Evolutionary conservation across 345 rosid species (phyloP), one percentile per base, ranked within the genome.

Genomic region (Citrus cavaleriei): DNA sequence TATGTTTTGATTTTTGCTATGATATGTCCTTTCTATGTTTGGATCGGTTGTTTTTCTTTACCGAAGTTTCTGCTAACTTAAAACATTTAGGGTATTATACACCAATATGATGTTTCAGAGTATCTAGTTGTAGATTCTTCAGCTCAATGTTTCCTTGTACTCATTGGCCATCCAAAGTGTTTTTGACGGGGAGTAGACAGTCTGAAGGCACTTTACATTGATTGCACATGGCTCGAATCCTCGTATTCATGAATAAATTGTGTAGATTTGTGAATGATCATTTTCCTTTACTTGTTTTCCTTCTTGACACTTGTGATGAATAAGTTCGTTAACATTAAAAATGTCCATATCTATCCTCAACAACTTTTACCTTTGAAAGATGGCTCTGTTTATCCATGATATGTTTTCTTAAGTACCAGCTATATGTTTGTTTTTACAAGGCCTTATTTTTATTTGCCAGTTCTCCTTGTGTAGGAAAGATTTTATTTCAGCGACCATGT

Each of bases 401-500:
- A n/a, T 34, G 37, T 10, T 65, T 25, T 65, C 37, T 35, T 34
- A 32, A 55, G 6, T 4, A 0, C 21, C 70, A 6, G 25, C 14
- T 42, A 2, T 10, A 10, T 71, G 5, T 78, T 22, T 71, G 12
- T 28, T 22, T 27, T 27, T n/a, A 24, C 12, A 70, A 51, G 61
- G 4, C 61, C 62, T 42, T 30, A 49, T 46, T 71, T 16, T 68
- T 46, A 59, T 28, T 7, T 77, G 35, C 42, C 42, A 34, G 73
- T 42, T 79, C 67, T 66, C 63, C 59, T 60, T 66, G 22, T 84
- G 83, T 87, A 94, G 99, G 99, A 96, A 88, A 88, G 99, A 79
- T 96, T 96, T 87, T 94, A 96, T 82, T 96, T 96, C 78, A 97
- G 94, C 51, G 99, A 96, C 78, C 90, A 93, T 63, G 99, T 96